phyloP scores from a whole-genome alignment of 768 basidiomycete genomes.

The Mycena albidolilacea region DNA sequence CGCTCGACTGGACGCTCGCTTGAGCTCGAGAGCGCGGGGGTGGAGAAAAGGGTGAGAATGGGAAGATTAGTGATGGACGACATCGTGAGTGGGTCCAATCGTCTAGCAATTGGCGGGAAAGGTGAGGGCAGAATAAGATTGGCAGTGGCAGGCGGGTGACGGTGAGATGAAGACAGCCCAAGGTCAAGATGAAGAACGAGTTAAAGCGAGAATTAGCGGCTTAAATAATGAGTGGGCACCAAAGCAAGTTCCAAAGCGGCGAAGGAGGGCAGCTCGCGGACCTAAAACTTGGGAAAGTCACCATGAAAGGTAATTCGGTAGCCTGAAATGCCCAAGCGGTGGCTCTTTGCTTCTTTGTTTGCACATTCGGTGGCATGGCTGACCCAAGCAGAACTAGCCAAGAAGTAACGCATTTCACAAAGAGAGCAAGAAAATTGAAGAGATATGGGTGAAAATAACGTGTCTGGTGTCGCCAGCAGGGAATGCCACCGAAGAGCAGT shows the following conservation, averaged over 20 bases:
- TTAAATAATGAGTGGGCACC: conserved; percentile 23
- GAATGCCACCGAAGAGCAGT: too few relatives aligned
- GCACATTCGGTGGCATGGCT: too few relatives aligned
- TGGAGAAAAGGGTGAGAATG: conserved; percentile 40
- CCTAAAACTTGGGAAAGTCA: background rate
- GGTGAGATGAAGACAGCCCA: conserved; percentile 19
- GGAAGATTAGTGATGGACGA: conserved; percentile 38
- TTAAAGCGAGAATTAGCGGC: background rate
- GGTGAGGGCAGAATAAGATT: conserved; percentile 15
- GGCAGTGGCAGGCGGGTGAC: conserved; percentile 15
- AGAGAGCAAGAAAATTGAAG: too few relatives aligned
- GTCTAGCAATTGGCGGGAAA: conserved; percentile 25
- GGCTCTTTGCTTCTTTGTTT: background rate
- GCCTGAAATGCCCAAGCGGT: background rate
- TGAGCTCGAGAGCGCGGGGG: conserved; percentile 27
- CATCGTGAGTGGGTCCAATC: conserved; percentile 21
- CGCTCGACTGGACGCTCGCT: conserved; percentile 45
- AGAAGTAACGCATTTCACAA: too few relatives aligned
- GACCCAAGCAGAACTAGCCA: too few relatives aligned
- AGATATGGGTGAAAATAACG: too few relatives aligned
- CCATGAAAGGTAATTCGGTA: conserved; percentile 21
- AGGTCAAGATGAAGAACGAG: conserved; percentile 23
- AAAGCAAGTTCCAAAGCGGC: conserved; percentile 22
- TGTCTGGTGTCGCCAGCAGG: too few relatives aligned
- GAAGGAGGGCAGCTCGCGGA: background rate